Evolutionary conservation across 352 stramenopile genomes (phyloP), one percentile per base, ranked within the genome.

Genomic region (Phytophthora ramorum): DNA sequence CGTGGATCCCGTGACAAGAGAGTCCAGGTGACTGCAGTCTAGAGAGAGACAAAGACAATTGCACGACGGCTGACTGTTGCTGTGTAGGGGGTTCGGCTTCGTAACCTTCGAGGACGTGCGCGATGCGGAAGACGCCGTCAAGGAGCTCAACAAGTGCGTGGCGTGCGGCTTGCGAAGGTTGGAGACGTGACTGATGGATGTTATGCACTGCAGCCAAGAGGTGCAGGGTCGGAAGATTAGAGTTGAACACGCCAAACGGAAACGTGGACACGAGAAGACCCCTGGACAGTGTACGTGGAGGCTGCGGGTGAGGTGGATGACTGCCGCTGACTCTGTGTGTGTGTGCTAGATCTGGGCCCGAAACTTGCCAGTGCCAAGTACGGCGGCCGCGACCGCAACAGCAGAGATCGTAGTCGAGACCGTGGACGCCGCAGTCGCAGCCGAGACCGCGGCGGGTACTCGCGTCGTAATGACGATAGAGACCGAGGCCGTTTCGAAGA

Each of bases 201-300:
- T 22, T 32, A n/a, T 30, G n/a, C 46, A n/a, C 9, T 63, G 56
- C 53, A 95, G 87, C 41, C 90, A 90, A 78, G 87, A 95, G 13
- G 46, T 95, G 16, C 71, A 89, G 51, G 85, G 87, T 22, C 84
- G 83, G 49, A 79, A 75, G 49, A 83, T 95, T 45, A 75, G 85
- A 56, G 85, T 95, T 3, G 87, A 95, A 66, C 83, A 91, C 46
- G 85, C 87, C 56, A 95, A 93, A 78, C 81, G 87, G 46, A 85
- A 83, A 35, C 82, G 81, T 69, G 85, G 85, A 35, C 87, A 95
- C 58, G 81, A 91, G 52, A 92, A 93, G 66, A 93, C 87, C n/a
- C 87, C 87, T 12, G 87, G 87, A 38, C 85, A 91, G 67, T 95
- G 85, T 95, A 81, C 59, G 80, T 81, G 6, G 2, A 20, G 13